A percentile compares a stretch with the other conserved stretches of the same genome.
These are phyloP conservation scores for Evernia prunastri DNA, from an alignment of 495 filamentous ascomycete genomes.

Conservation along the genomic window DNA sequence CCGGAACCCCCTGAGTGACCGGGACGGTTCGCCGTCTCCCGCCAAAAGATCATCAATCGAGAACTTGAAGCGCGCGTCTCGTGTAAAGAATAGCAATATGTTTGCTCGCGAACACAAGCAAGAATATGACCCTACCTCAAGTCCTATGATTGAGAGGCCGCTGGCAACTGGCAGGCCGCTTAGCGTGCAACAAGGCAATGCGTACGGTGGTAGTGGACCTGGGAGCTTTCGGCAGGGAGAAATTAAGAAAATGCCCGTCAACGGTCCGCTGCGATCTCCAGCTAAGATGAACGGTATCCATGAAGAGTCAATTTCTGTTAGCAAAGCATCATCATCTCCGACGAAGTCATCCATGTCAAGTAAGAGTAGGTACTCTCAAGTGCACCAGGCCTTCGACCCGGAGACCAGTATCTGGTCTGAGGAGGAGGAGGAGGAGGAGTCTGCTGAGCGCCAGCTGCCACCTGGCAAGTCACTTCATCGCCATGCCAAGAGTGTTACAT, in stretches of 20 bases:
- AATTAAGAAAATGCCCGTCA: conserved; percentile 34
- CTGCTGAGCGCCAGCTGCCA: conserved; percentile 47
- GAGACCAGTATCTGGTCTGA: conserved; percentile 70
- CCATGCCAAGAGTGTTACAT: conserved; percentile 92
- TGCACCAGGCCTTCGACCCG: conserved; percentile 54
- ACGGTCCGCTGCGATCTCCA: conserved; percentile 31
- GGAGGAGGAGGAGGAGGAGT: conserved; percentile 38
- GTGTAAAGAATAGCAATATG: conserved; percentile 95
- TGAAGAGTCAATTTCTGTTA: conserved; percentile 51
- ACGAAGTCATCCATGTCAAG: conserved; percentile 78
- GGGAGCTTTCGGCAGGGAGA: conserved; percentile 40
- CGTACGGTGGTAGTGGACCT: conserved; percentile 44
- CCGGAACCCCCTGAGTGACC: conserved; percentile 49
- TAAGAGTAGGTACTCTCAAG: conserved; percentile 55
- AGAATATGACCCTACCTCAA: conserved; percentile 79
- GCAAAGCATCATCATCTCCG: conserved; percentile 68
- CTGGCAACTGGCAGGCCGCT: conserved; percentile 56
- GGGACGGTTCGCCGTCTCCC: conserved; percentile 55
- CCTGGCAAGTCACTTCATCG: conserved; percentile 58
- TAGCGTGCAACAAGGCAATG: conserved; percentile 56
- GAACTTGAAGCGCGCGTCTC: conserved; percentile 83
- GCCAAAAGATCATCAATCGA: conserved; percentile 82
- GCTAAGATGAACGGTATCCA: conserved; percentile 24
- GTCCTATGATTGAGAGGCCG: conserved; percentile 70
- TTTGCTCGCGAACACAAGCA: conserved; percentile 81